Evolutionary conservation across 2,329 filamentous ascomycete species (phyloP), one percentile per base, ranked within the genome.

Genomic region (Laburnicola sp.): DNA sequence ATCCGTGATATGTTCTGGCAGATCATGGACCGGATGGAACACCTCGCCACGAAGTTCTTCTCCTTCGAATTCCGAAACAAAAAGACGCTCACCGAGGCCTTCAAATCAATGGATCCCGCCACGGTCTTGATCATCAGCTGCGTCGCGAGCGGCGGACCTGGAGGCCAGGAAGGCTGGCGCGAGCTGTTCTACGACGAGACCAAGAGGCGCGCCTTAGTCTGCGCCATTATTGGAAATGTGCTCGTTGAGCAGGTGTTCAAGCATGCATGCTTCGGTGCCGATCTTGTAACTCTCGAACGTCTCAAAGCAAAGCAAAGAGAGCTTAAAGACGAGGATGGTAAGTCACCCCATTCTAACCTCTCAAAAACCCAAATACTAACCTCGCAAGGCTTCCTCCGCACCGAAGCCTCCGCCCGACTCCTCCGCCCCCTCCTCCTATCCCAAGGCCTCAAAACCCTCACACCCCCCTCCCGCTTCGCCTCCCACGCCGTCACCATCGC

Each of bases 201-300:
- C 32, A 64, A 65, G 45, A 34, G 67, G 6, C 48, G 41, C 2
- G 62, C 64, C 3, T 36, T 71, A 2, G 61, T 67, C 0, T 60
- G 54, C 46, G 67, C 38, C 2, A 57, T 72, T 6, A 56, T 71
- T 0, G 65, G 68, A 1, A 69, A 70, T 22, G 60, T 69, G 6
- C 21, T 72, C 3, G 50, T 58, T 1, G 63, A 72, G 47, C 65
- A 71, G 28, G 65, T 71, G 0, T 65, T 69, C 25, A 40, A 58
- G 38, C 62, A 65, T 43, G 22, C 41, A 0, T 65, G 64, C 35
- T 69, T 71, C 31, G 68, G 68, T 0, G 64, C 53, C 0, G 37
- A 21, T 2, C 30, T 37, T 16, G 50, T 27, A 2, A 35, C 61
- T 1, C 25, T 60, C 6, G 10, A 45, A 1, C 38, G 32, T 1